Conservation (phyloP, 2,329 filamentous ascomycete species). For the Aspergillus texensis region DNA sequence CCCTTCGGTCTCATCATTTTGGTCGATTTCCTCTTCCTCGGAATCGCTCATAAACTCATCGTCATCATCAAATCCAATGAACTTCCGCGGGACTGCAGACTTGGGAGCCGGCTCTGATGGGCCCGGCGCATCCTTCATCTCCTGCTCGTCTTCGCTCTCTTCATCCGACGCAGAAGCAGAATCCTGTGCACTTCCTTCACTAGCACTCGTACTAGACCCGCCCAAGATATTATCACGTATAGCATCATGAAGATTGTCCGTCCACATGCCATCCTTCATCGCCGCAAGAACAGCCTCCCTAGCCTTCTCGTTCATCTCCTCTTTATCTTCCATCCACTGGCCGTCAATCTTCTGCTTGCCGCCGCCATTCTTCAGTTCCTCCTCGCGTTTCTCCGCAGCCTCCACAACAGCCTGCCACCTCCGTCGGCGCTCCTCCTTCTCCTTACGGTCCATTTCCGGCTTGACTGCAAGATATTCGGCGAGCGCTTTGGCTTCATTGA, state of each 20-base stretch:
- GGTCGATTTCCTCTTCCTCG: conserved; percentile 37
- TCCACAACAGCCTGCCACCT: conserved; percentile 90
- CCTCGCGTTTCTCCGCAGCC: conserved; percentile 77
- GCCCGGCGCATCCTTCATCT: conserved; percentile 32
- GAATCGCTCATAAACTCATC: conserved; percentile 51
- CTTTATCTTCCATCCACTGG: conserved; percentile 93
- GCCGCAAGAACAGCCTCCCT: conserved; percentile 74
- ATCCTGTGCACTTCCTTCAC: conserved; percentile 39
- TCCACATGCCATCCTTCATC: conserved; percentile 62
- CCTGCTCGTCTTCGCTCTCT: conserved; percentile 43
- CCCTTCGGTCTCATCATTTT: conserved; percentile 26
- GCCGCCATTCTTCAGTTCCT: conserved; percentile 77
- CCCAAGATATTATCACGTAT: conserved; percentile 39
- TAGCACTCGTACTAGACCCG: conserved; percentile 43
- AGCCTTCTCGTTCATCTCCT: conserved; percentile 83
- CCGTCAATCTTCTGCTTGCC: conserved; percentile 71
- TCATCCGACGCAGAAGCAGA: conserved; percentile 36
- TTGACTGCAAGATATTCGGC: conserved; percentile 95
- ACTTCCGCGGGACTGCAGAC: conserved; percentile 37
- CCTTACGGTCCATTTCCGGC: conserved; percentile 93
- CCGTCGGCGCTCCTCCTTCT: conserved; percentile 79
- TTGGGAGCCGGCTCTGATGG: conserved; percentile 30
- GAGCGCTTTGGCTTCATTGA: conserved; percentile 91
- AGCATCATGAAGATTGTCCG: conserved; percentile 44
- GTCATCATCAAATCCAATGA: conserved; percentile 53